Percentiles rank a stretch among this genome's conserved stretches.
phyloP scores from a whole-genome alignment of 2,329 filamentous ascomycete genomes.

The Fusarium paranaense region DNA sequence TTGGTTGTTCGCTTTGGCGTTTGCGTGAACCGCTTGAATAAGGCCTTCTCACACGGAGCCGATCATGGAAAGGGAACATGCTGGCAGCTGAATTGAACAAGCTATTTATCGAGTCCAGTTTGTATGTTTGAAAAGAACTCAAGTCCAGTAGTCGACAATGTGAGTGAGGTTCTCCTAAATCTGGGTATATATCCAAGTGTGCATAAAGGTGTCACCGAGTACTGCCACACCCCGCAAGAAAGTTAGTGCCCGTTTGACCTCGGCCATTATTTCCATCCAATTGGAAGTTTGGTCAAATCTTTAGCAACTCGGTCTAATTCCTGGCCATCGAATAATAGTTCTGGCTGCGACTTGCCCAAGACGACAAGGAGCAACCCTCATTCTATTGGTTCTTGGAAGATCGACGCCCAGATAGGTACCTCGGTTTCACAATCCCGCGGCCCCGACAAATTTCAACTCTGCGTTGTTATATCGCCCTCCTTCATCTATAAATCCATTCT shows the following conservation, averaged over 20 bases:
- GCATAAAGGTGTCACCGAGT: neutral
- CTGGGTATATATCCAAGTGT: neutral
- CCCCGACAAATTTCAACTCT: neutral
- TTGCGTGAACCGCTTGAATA: neutral
- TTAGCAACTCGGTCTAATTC: neutral
- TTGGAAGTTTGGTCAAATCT: neutral
- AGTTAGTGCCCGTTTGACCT: neutral
- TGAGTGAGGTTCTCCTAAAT: neutral
- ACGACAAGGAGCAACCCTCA: neutral
- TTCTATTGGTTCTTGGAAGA: neutral
- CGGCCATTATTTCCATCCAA: neutral
- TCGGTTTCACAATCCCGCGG: constrained; percentile 30
- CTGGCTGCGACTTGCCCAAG: neutral
- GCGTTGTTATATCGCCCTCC: neutral
- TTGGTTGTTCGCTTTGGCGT: neutral
- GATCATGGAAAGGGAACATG: neutral
- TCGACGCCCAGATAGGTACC: constrained; percentile 13
- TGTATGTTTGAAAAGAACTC: neutral
- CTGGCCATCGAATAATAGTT: neutral
- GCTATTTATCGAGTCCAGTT: neutral
- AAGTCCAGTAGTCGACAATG: neutral
- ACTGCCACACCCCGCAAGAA: neutral
- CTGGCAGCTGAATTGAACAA: neutral
- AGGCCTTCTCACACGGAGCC: neutral
- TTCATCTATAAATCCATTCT: neutral